Conservation (phyloP, 495 filamentous ascomycete species). For the Eremomyces bilateralis region DNA sequence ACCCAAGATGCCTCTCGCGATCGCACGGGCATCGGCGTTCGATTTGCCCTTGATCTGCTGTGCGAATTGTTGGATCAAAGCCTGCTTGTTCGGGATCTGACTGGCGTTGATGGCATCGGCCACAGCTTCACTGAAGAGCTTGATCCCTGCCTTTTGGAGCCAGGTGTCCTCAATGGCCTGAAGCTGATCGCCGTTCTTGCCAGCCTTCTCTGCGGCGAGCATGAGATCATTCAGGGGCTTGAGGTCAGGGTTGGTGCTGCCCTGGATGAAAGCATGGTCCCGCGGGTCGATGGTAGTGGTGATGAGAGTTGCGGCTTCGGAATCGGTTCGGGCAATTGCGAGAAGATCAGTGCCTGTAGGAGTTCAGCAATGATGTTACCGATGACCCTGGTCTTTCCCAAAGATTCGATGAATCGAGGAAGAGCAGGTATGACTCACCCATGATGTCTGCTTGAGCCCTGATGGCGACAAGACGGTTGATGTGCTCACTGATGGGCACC, state of each 20-base stretch:
- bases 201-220: slow-evolving; percentile 59
- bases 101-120: slow-evolving; percentile 54
- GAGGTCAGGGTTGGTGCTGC: slow-evolving; percentile 64
- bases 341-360: slow-evolving; percentile 52
- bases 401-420: neutral
- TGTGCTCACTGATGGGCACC: slow-evolving; percentile 92
- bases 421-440: slow-evolving; percentile 31
- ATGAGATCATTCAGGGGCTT: slow-evolving; percentile 80
- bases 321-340: slow-evolving; percentile 84
- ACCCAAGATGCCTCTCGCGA: slow-evolving; percentile 67
- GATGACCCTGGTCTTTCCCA: neutral
- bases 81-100: slow-evolving; percentile 41
- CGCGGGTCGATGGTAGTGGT: slow-evolving; percentile 87
- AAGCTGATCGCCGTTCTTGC: slow-evolving; percentile 60
- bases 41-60: slow-evolving; percentile 54
- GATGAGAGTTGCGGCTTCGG: slow-evolving; percentile 92
- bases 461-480: slow-evolving; percentile 93
- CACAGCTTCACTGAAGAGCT: slow-evolving; percentile 80
- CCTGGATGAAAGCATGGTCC: slow-evolving; percentile 85
- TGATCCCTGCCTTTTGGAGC: slow-evolving; percentile 61
- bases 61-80: slow-evolving; percentile 41
- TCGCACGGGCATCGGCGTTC: slow-evolving; percentile 59
- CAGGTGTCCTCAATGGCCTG: slow-evolving; percentile 88
- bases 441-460: slow-evolving; percentile 97
- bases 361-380: slow-evolving; percentile 1